phyloP scores from a whole-genome alignment of 805 yeast species.

The Saccharomyces paradoxus region DNA sequence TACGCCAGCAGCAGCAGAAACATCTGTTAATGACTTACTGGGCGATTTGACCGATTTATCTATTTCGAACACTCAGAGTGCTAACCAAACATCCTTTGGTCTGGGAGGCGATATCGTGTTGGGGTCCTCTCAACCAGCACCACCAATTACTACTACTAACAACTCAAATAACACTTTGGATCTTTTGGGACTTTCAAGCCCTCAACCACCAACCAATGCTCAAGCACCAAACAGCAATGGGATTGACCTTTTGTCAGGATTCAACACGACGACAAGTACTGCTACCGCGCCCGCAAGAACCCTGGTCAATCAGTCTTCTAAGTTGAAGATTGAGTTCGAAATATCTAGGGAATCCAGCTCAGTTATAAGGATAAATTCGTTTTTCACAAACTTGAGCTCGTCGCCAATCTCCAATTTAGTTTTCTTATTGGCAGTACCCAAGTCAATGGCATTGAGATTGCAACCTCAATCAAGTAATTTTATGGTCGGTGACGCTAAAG shows the following conservation, averaged over 20 bases:
- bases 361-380: slow-evolving; percentile 37
- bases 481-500: slow-evolving; percentile 39
- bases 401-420: slow-evolving; percentile 41
- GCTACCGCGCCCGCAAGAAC: slow-evolving; percentile 15
- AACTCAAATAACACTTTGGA: slow-evolving; percentile 20
- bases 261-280: slow-evolving; percentile 10
- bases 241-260: neutral
- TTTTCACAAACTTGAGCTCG: slow-evolving; percentile 43
- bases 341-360: slow-evolving; percentile 31
- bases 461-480: slow-evolving; percentile 50
- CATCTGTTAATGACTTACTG: slow-evolving; percentile 47
- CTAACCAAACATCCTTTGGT: slow-evolving; percentile 26
- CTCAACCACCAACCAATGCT: slow-evolving; percentile 6
- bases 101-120: slow-evolving; percentile 33
- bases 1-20: neutral
- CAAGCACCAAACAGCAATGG: slow-evolving; percentile 3
- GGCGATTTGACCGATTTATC: slow-evolving; percentile 61
- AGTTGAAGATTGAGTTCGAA: slow-evolving; percentile 42
- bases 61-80: slow-evolving; percentile 34
- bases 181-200: neutral
- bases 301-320: slow-evolving; percentile 35
- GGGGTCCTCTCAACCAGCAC: slow-evolving; percentile 28
- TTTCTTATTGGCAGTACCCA: slow-evolving; percentile 63
- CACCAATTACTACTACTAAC: slow-evolving; percentile 17
- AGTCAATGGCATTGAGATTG: slow-evolving; percentile 45